These are phyloP conservation scores for Lotmaria passim DNA, from an alignment of 208 protist genomes.

Conservation along the genomic window DNA sequence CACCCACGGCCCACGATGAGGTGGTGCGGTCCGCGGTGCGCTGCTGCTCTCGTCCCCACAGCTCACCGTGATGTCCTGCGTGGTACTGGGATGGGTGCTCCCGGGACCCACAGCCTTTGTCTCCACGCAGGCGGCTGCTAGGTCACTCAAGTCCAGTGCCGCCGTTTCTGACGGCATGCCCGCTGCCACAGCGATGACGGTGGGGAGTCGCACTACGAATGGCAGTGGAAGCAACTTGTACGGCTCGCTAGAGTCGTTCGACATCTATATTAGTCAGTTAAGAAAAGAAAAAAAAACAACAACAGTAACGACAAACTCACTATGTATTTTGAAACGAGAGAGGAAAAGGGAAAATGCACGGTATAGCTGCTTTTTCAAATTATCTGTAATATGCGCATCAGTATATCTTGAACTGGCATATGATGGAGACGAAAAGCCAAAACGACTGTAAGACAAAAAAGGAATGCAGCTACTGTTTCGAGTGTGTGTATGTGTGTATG, in stretches of 20 bases:
- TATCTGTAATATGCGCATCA: too few species aligned
- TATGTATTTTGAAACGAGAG: too few species aligned
- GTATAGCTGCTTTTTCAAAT: too few species aligned
- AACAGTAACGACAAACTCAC: too few species aligned
- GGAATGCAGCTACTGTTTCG: too few species aligned
- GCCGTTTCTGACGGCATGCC: not conserved
- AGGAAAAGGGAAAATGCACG: too few species aligned
- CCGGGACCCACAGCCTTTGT: not conserved
- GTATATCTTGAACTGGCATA: too few species aligned
- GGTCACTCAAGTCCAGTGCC: not conserved
- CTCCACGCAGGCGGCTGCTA: not conserved
- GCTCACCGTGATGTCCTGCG: constrained; percentile 6
- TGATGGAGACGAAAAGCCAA: constrained; percentile 1
- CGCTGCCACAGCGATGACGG: not conserved
- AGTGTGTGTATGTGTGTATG: constrained; percentile 6
- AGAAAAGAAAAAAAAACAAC: too few species aligned
- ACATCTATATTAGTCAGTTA: too few species aligned
- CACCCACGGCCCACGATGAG: not conserved
- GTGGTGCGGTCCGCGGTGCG: not conserved
- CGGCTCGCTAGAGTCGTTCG: too few species aligned
- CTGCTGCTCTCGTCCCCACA: not conserved
- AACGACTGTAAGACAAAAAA: not conserved
- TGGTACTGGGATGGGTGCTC: not conserved
- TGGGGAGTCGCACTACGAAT: too few species aligned
- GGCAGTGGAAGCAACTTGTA: too few species aligned